Base-by-base conservation (phyloP, 2,329 filamentous ascomycete species). In the Colletotrichum incanum region DNA sequence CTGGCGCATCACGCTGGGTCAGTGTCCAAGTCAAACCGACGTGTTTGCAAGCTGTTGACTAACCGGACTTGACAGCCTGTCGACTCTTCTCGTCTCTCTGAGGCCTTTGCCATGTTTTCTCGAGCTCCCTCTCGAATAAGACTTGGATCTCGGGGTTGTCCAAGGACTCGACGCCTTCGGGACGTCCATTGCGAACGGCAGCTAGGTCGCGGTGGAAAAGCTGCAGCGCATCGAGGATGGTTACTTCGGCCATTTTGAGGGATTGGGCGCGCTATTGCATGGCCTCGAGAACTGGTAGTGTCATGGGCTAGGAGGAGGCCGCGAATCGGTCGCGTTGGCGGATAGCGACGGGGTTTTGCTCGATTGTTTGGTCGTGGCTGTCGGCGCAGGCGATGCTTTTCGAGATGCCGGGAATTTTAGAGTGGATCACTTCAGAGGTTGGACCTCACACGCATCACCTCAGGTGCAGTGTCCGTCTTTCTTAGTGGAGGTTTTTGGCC, bases 191-290 rank as follows among this genome's bases (percentile, higher is more conserved):
- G 74, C 90, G 90, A 77, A 96, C 88, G 69, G 93, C 91, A 76
- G 93, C 86, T 74, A 99, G 90, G 84, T 98, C 95, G 81, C 93
- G 91, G 82, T 97, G 94, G 77, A 99, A 91, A 82, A 91, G 92
- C 85, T 95, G 92, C 78, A 98, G 90, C 82, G 91, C 90, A 79
- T 92, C 92, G 79, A 97, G 88, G 79, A 89, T 90, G 80, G 91
- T 91, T 80, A 90, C 86, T 79, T 93, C 92, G 81, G 92, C 91
- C 94, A 96, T 96, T 76, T 78, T 85, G 82, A 77, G 79, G 74
- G 74, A 49, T 80, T 75, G 76, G 74, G 76, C 74, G 70, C 70
- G 76, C 83, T 87, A 87, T 87, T 80, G 84, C 86, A 87, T 87
- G 76, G 78, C 80, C 75, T 77, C 63, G 45, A 47, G 45, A 61